Percentiles rank a stretch among this genome's conserved stretches.
Evolutionary conservation across 208 protist species (phyloP).

Genomic region (Vickermania spadyakhi): DNA sequence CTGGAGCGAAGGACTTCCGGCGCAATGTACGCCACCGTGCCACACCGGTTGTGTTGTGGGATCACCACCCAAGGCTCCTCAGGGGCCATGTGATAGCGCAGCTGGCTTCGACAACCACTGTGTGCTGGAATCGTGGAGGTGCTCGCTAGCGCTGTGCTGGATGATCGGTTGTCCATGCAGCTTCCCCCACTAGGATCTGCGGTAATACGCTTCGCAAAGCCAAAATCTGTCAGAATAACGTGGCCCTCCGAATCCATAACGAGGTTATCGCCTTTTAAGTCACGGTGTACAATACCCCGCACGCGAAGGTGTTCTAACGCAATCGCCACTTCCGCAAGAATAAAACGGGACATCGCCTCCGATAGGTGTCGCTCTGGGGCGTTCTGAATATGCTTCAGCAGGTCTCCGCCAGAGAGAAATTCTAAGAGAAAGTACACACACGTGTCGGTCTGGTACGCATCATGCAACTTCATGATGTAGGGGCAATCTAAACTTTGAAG

Average conservation of each 20-base stretch:
- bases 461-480: slow-evolving; percentile 82
- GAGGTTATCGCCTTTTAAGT: slow-evolving; percentile 87
- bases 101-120: slow-evolving; percentile 3
- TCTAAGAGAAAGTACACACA: slow-evolving; percentile 88
- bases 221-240: slow-evolving; percentile 78
- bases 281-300: slow-evolving; percentile 70
- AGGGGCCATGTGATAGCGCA: slow-evolving; percentile 14
- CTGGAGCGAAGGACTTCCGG: slow-evolving; percentile 60
- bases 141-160: slow-evolving; percentile 22
- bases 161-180: slow-evolving; percentile 29
- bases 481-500: slow-evolving; percentile 63
- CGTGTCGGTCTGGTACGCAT: slow-evolving; percentile 72
- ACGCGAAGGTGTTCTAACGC: slow-evolving; percentile 77
- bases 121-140: slow-evolving; percentile 52
- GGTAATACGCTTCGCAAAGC: slow-evolving; percentile 65
- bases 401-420: slow-evolving; percentile 89
- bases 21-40: slow-evolving; percentile 85
- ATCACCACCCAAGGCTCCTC: slow-evolving; percentile 12
- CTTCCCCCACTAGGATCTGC: slow-evolving; percentile 25
- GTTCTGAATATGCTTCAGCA: slow-evolving; percentile 86
- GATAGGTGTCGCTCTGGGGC: slow-evolving; percentile 38
- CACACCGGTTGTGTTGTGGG: slow-evolving; percentile 68
- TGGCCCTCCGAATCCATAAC: slow-evolving; percentile 73
- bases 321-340: slow-evolving; percentile 84
- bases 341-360: slow-evolving; percentile 67